A percentile compares a stretch with the other conserved stretches of the same genome.
Conservation (phyloP, 768 basidiomycete genomes). For the Tricholoma hemisulphureum region DNA sequence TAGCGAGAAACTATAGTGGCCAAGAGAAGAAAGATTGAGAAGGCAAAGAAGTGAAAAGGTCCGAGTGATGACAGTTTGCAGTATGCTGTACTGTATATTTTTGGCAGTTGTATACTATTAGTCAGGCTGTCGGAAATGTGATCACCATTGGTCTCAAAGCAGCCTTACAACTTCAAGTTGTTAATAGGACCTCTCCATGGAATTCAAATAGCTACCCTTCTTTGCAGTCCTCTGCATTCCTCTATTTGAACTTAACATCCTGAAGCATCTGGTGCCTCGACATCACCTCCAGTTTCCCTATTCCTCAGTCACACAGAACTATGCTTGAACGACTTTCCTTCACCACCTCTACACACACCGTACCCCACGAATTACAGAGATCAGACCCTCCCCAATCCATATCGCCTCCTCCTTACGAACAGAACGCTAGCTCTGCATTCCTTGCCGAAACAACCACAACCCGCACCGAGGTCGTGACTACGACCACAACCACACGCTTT, state of each 20-base stretch:
- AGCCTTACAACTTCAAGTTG: too few species aligned
- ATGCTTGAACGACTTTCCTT: conserved; percentile 27
- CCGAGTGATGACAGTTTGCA: not conserved
- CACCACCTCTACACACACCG: conserved; percentile 9
- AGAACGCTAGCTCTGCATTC: conserved; percentile 28
- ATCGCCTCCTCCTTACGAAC: conserved; percentile 36
- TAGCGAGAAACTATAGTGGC: conserved; percentile 63
- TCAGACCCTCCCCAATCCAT: conserved; percentile 6
- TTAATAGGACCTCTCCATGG: too few species aligned
- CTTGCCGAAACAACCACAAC: conserved; percentile 49
- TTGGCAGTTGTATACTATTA: too few species aligned
- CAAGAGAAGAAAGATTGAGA: conserved; percentile 55
- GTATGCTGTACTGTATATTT: not conserved
- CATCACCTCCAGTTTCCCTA: not conserved
- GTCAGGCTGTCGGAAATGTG: too few species aligned
- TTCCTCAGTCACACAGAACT: not conserved
- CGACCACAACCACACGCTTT: conserved; percentile 57
- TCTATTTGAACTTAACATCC: not conserved
- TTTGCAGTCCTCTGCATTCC: not conserved
- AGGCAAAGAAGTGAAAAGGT: conserved; percentile 43
- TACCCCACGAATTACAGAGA: conserved; percentile 3
- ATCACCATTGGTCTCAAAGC: too few species aligned
- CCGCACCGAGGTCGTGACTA: conserved; percentile 44
- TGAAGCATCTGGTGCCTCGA: not conserved
- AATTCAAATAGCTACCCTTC: not conserved